A percentile compares a stretch with the other conserved stretches of the same genome.
Conservation (phyloP, 2,329 filamentous ascomycete species). For the Trichoderma sp. region DNA sequence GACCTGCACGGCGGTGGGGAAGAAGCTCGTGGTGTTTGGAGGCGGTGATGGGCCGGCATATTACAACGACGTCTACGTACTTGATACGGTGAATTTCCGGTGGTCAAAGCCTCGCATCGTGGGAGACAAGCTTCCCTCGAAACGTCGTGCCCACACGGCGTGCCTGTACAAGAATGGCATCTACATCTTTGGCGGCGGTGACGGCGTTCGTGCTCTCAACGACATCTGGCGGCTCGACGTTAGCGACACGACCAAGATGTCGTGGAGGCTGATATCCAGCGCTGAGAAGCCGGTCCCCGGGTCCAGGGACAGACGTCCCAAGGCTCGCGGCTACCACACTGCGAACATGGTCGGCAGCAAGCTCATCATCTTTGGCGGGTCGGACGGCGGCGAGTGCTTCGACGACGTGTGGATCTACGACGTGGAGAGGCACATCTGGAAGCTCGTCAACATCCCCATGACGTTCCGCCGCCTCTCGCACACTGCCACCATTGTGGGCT, state of each 20-base stretch:
- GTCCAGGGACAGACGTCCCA: constrained; percentile 48
- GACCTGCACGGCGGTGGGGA: constrained; percentile 69
- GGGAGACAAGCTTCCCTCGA: constrained; percentile 57
- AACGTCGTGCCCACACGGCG: constrained; percentile 66
- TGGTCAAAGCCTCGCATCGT: constrained; percentile 62
- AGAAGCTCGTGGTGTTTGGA: constrained; percentile 68
- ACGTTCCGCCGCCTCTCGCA: constrained; percentile 65
- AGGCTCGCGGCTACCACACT: constrained; percentile 67
- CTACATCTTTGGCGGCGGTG: constrained; percentile 69
- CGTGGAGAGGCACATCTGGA: constrained; percentile 60
- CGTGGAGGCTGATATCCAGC: constrained; percentile 62
- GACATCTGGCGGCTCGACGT: constrained; percentile 73
- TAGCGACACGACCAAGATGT: constrained; percentile 63
- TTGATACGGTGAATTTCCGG: constrained; percentile 67
- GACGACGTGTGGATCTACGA: constrained; percentile 73
- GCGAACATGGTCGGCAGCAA: constrained; percentile 72
- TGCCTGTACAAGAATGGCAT: constrained; percentile 69
- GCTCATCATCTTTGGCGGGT: constrained; percentile 68
- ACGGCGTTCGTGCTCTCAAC: constrained; percentile 67
- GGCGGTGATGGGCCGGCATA: constrained; percentile 68
- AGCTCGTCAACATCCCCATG: constrained; percentile 54
- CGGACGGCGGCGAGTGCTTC: constrained; percentile 69
- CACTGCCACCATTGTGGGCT: constrained; percentile 66
- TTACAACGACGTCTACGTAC: constrained; percentile 69
- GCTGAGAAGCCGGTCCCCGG: constrained; percentile 36